Evolutionary conservation across 2,329 filamentous ascomycete species (phyloP), one percentile per base, ranked within the genome.

Genomic region (Cryphonectria naterciae): DNA sequence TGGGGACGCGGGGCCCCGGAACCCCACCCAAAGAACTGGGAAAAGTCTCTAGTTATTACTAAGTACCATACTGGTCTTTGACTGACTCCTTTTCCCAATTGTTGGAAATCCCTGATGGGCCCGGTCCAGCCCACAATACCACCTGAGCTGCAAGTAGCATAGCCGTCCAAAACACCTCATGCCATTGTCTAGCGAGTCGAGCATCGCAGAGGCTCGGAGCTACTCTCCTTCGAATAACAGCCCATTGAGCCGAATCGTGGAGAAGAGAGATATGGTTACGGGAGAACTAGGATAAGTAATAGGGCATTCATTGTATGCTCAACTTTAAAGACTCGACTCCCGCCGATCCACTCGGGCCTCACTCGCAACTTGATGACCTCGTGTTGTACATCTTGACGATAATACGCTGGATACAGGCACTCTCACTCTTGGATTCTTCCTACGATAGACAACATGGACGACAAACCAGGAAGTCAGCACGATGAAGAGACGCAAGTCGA

Each of bases 1-100:
- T 46, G 67, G 67, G 22, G 58, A 64, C 68, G 68, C 68, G 62
- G 68, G 68, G 68, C 68, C 68, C 68, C 62, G 49, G 62, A 69
- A 69, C 39, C n/a, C 46, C n/a, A 56, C 52, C n/a, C 5, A 17
- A 28, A 13, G 5, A 56, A 28, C 52, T 56, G 52, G 52, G 52
- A 28, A 7, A 25, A 56, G 13, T 15, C 52, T 32, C n/a, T 56
- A 11, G 13, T 19, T 49, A 49, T 49, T 22, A 19, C 37, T 11
- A 39, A 39, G 10, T 39, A 11, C 43, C 43, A 22, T 22, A 22
- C 15, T 22, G 43, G 19, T 49, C 43, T 2, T 49, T 19, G 43
- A 49, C 43, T 19, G 43, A 49, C 43, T 22, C 43, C 43, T 49
- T 28, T 56, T 25, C 25, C n/a, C 22, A 54, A n/a, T n/a, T 54